Evolutionary conservation across 169 alveolate genomes (phyloP).

Genomic region (Eimeria acervulina): DNA sequence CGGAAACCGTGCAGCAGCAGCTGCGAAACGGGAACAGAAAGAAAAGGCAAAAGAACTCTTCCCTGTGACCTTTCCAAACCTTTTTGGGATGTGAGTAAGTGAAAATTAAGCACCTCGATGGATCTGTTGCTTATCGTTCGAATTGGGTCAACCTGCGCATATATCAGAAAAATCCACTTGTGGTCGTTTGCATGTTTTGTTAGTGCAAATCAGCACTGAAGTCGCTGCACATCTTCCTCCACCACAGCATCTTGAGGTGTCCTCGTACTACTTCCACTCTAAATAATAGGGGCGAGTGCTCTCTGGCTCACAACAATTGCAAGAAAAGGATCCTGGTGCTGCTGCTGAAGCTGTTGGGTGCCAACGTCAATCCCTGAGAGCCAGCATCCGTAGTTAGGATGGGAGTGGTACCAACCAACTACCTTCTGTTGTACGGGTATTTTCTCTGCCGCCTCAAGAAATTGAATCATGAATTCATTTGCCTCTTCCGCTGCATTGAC

Average conservation of each 20-base stretch:
- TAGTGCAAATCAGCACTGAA: neutral
- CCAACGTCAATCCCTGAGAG: constrained; percentile 93
- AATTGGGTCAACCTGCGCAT: constrained; percentile 72
- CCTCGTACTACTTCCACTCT: too few species aligned
- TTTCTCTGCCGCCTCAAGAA: constrained; percentile 74
- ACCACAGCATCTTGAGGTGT: neutral
- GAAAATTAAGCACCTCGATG: constrained; percentile 10
- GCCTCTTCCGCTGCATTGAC: constrained; percentile 93
- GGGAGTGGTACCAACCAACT: constrained; percentile 96
- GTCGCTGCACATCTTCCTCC: neutral
- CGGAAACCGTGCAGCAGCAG: neutral
- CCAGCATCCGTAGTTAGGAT: constrained; percentile 96
- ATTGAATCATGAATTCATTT: constrained; percentile 88
- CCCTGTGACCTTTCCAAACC: neutral
- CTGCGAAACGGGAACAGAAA: neutral
- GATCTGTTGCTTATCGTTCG: constrained; percentile 50
- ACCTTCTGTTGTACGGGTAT: constrained; percentile 86
- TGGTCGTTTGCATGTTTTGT: neutral
- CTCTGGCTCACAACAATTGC: constrained; percentile 90
- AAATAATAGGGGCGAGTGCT: neutral
- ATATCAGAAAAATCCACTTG: neutral
- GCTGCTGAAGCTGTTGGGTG: constrained; percentile 91
- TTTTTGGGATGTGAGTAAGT: neutral
- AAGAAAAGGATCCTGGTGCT: constrained; percentile 92
- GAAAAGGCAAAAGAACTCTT: neutral